Evolutionary conservation across 2,329 filamentous ascomycete species (phyloP).

Genomic region (Torrubiellomyces zombiae): DNA sequence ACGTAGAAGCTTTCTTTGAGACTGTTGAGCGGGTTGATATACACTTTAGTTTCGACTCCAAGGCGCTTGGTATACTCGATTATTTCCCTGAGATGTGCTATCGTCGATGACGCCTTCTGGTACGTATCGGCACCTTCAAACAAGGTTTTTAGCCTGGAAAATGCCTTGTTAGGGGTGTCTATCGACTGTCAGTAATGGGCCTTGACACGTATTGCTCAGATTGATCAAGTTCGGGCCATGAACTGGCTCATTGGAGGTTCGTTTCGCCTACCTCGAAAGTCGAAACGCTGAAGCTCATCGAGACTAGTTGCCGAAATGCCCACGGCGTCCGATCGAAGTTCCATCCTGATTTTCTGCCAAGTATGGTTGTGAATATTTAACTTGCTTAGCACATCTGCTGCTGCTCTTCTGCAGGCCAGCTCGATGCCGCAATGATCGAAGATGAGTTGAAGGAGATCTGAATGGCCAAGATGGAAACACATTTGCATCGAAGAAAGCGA

Average conservation of each 20-base stretch:
- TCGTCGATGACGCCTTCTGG: slow-evolving; percentile 57
- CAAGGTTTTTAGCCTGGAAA: slow-evolving; percentile 39
- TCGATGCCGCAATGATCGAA: slow-evolving; percentile 80
- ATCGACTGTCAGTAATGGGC: slow-evolving; percentile 7
- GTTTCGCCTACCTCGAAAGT: slow-evolving; percentile 53
- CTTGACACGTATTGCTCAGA: no score
- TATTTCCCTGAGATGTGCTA: slow-evolving; percentile 68
- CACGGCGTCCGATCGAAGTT: slow-evolving; percentile 65
- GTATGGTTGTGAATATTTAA: slow-evolving; percentile 67
- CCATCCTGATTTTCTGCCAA: slow-evolving; percentile 69
- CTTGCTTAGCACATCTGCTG: slow-evolving; percentile 73
- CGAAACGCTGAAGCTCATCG: slow-evolving; percentile 78
- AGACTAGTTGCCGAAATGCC: slow-evolving; percentile 79
- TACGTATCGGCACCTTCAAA: slow-evolving; percentile 50
- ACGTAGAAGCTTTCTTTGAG: slow-evolving; percentile 84
- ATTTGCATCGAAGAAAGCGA: slow-evolving; percentile 54
- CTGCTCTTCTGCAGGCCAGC: slow-evolving; percentile 45
- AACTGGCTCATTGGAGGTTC: no score
- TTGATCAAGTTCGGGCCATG: no score
- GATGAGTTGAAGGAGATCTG: slow-evolving; percentile 70
- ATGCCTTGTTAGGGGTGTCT: slow-evolving; percentile 40
- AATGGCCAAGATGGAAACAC: slow-evolving; percentile 85
- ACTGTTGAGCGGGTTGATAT: slow-evolving; percentile 70
- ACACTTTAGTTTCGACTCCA: slow-evolving; percentile 60
- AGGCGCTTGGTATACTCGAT: slow-evolving; percentile 62